Conservation (phyloP, 208 protist species). For the Porcisia deanei region DNA sequence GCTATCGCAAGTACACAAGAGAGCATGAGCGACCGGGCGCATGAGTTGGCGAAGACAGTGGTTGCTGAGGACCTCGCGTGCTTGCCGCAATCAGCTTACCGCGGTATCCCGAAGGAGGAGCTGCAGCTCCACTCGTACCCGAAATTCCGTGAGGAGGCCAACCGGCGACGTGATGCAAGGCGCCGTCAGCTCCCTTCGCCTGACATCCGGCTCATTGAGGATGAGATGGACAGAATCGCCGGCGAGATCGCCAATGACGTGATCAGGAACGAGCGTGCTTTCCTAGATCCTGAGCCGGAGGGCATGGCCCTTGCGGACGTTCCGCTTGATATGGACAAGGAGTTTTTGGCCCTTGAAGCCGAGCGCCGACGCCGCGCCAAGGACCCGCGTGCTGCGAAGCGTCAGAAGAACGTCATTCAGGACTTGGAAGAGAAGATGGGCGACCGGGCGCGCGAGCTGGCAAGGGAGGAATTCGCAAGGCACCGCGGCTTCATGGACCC, state of each 20-base stretch:
- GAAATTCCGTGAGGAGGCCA: conserved; percentile 66
- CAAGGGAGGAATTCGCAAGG: conserved; percentile 63
- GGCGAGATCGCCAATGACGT: conserved; percentile 68
- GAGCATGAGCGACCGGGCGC: conserved; percentile 76
- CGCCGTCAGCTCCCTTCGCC: conserved; percentile 15
- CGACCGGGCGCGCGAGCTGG: conserved; percentile 62
- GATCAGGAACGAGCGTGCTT: conserved; percentile 62
- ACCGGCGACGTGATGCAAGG: conserved; percentile 38
- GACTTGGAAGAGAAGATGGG: conserved; percentile 76
- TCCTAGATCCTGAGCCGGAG: conserved; percentile 78
- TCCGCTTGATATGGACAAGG: conserved; percentile 74
- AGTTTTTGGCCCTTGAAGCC: conserved; percentile 74
- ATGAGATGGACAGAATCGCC: conserved; percentile 68
- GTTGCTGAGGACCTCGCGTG: conserved; percentile 59
- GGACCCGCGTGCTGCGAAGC: conserved; percentile 58
- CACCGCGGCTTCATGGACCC: conserved; percentile 71
- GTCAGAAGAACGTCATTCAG: conserved; percentile 68
- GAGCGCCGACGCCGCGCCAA: conserved; percentile 59
- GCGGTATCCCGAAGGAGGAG: conserved; percentile 70
- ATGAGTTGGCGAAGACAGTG: conserved; percentile 62
- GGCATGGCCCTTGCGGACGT: conserved; percentile 73
- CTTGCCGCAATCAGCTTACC: conserved; percentile 56
- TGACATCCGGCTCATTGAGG: conserved; percentile 30
- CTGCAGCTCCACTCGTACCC: conserved; percentile 68
- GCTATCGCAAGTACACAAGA: conserved; percentile 65